Conservation (phyloP, 164 flowering plant genomes). For the Liquidambar formosana region DNA sequence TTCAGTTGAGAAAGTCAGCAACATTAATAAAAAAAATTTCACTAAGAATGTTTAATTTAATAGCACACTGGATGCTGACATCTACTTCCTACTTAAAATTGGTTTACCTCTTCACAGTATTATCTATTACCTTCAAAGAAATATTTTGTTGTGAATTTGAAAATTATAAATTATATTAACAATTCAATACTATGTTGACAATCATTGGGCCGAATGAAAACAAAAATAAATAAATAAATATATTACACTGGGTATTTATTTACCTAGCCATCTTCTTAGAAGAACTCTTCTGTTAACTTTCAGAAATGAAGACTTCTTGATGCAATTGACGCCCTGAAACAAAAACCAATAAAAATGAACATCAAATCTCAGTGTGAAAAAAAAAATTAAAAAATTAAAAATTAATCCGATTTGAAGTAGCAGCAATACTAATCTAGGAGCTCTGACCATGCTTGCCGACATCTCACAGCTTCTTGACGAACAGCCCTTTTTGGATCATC, state of each 20-base stretch:
- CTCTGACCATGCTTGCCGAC: conserved; percentile 82
- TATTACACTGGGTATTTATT: too few relatives aligned
- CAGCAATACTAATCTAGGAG: not conserved
- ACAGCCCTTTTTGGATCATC: conserved; percentile 90
- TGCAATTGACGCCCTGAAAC: conserved; percentile 49
- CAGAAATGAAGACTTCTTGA: conserved; percentile 30
- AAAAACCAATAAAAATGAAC: not conserved
- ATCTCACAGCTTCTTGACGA: conserved; percentile 91
- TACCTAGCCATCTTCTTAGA: conserved; percentile 8
- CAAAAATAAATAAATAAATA: too few relatives aligned
- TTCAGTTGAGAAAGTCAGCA: too few relatives aligned
- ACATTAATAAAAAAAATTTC: not conserved
- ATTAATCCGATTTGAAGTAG: not conserved
- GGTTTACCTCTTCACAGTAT: not conserved
- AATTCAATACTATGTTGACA: too few relatives aligned
- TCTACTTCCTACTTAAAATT: not conserved
- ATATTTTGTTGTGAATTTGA: not conserved
- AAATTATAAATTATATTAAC: too few relatives aligned
- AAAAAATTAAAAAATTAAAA: too few relatives aligned
- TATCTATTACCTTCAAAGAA: not conserved
- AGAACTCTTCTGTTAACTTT: not conserved
- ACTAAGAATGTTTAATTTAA: not conserved
- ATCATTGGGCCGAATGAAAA: too few relatives aligned
- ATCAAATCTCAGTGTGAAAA: not conserved
- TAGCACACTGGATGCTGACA: not conserved